Evolutionary conservation across 1,139 yeast genomes (phyloP).

Genomic region (Hyphopichia fennica): DNA sequence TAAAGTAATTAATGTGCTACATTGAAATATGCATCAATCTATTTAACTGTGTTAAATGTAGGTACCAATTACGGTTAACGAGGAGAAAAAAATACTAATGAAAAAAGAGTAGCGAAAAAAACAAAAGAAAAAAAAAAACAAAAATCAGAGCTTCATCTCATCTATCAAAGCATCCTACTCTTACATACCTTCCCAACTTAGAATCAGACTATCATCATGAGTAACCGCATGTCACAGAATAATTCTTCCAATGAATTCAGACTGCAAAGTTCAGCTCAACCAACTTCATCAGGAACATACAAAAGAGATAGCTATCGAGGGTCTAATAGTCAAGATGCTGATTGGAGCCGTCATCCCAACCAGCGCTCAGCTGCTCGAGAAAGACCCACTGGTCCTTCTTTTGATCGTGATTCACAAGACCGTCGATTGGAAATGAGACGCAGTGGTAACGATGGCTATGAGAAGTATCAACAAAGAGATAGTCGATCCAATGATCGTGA

Average conservation of each 20-base stretch:
- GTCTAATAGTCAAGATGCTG: neutral
- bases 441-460: conserved; percentile 1
- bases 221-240: neutral
- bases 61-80: too few species aligned
- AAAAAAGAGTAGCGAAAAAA: too few species aligned
- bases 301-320: neutral
- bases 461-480: conserved; percentile 1
- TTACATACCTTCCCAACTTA: too few species aligned
- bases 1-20: too few species aligned
- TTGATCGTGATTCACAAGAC: conserved; percentile 3
- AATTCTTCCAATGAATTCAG: neutral
- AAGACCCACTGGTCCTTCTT: neutral
- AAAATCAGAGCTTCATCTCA: too few species aligned
- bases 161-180: too few species aligned
- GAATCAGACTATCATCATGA: neutral
- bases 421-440: conserved; percentile 2
- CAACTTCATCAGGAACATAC: neutral
- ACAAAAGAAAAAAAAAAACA: too few species aligned
- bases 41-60: too few species aligned
- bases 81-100: neutral
- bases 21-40: too few species aligned
- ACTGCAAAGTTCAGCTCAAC: neutral
- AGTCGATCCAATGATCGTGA: neutral
- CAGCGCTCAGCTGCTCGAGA: conserved; percentile 2
- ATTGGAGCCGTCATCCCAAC: neutral